Percentiles rank a stretch among this genome's conserved stretches.
Evolutionary conservation across 177 flowering plant species (phyloP).

Genomic region (Vitis hybrid): DNA sequence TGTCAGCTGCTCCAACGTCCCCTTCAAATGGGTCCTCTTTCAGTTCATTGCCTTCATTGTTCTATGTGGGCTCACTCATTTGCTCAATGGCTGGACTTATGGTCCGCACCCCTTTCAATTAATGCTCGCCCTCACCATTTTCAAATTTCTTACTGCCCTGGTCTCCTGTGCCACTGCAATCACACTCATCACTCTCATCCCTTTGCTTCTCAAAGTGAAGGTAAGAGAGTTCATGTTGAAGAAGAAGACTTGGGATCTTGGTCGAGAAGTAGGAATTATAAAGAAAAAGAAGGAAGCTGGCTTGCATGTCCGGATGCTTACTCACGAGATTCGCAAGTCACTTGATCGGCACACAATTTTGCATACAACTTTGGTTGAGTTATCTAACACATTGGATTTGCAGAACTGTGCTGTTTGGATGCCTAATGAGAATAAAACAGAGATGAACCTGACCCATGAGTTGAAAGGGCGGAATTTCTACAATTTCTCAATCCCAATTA

Average conservation of each 20-base stretch:
- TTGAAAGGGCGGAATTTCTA: slow-evolving; percentile 45
- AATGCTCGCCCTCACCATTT: slow-evolving; percentile 77
- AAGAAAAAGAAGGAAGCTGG: slow-evolving; percentile 81
- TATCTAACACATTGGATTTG: slow-evolving; percentile 75
- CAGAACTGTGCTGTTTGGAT: slow-evolving; percentile 96
- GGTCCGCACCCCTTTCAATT: slow-evolving; percentile 76
- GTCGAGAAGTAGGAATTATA: slow-evolving; percentile 78
- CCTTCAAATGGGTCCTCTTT: slow-evolving; percentile 94
- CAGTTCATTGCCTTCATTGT: slow-evolving; percentile 95
- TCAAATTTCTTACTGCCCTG: slow-evolving; percentile 86
- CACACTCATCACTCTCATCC: slow-evolving; percentile 82
- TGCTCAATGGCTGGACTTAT: slow-evolving; percentile 86
- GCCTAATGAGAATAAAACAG: slow-evolving; percentile 71
- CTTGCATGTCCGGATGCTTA: slow-evolving; percentile 92
- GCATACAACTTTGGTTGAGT: slow-evolving; percentile 83
- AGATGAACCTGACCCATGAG: slow-evolving; percentile 79
- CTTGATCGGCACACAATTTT: slow-evolving; percentile 82
- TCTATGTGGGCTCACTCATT: slow-evolving; percentile 88
- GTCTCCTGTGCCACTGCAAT: slow-evolving; percentile 96
- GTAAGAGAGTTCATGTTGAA: slow-evolving; percentile 84
- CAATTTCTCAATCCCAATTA: slow-evolving; percentile 41
- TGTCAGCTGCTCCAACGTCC: slow-evolving; percentile 90
- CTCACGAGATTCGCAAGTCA: slow-evolving; percentile 87
- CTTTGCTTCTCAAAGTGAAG: slow-evolving; percentile 83
- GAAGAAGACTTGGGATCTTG: slow-evolving; percentile 87